These are phyloP conservation scores for Rhizopogon vesiculosus DNA, from an alignment of 768 basidiomycete genomes.

Conservation along the genomic window DNA sequence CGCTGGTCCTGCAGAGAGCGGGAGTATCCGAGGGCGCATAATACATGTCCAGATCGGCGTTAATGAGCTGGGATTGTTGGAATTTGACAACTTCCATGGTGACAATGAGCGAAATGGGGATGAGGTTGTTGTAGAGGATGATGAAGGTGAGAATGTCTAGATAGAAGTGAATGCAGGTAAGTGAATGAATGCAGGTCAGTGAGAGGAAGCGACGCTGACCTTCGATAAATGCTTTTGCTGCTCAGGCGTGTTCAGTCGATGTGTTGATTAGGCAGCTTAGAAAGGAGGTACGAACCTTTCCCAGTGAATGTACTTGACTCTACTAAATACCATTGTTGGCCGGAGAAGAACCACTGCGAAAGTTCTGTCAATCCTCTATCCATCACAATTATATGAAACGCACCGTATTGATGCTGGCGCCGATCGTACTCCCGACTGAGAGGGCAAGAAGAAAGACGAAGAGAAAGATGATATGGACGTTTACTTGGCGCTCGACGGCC, in stretches of 20 bases:
- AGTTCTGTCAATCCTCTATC: not conserved
- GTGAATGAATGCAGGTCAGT: slow-evolving; percentile 8
- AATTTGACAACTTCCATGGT: slow-evolving; percentile 99
- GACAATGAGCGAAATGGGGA: slow-evolving; percentile 97
- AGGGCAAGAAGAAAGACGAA: slow-evolving; percentile 84
- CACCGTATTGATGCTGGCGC: slow-evolving; percentile 81
- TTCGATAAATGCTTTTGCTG: slow-evolving; percentile 80
- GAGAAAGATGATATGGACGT: slow-evolving; percentile 92
- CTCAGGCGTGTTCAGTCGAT: not conserved
- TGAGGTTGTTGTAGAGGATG: slow-evolving; percentile 98
- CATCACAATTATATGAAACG: slow-evolving; percentile 16
- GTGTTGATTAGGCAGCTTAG: not conserved
- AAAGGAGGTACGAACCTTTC: slow-evolving; percentile 45
- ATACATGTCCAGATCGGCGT: slow-evolving; percentile 98
- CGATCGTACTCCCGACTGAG: slow-evolving; percentile 88
- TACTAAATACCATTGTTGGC: slow-evolving; percentile 87
- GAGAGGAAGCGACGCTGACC: slow-evolving; percentile 35
- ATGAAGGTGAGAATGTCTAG: slow-evolving; percentile 96
- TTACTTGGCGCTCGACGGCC: slow-evolving; percentile 93
- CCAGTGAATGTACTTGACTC: slow-evolving; percentile 55
- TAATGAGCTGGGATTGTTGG: slow-evolving; percentile 96
- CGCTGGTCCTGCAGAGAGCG: slow-evolving; percentile 95
- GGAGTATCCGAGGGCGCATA: slow-evolving; percentile 93
- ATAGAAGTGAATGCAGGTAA: slow-evolving; percentile 11
- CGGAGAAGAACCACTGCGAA: slow-evolving; percentile 77